phyloP scores from a whole-genome alignment of 805 yeast species.

The Barnettozyma vustinii region DNA sequence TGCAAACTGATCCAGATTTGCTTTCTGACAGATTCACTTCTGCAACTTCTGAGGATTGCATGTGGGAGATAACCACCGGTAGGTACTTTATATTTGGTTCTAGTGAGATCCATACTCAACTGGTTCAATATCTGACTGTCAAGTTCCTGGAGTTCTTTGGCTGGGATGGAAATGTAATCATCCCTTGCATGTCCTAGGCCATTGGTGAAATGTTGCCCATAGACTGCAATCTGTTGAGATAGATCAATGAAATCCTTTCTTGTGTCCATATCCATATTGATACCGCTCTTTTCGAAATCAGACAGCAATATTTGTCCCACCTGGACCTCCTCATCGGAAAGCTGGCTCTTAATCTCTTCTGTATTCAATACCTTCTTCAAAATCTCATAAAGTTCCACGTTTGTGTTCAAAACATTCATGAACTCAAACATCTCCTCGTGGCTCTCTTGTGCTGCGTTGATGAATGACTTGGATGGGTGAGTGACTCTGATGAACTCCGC shows the following conservation, averaged over 20 bases:
- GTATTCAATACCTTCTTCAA: constrained; percentile 50
- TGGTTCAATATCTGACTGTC: constrained; percentile 22
- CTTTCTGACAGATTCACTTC: constrained; percentile 51
- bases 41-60: constrained; percentile 54
- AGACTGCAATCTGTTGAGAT: constrained; percentile 73
- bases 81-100: constrained; percentile 45
- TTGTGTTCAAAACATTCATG: constrained; percentile 89
- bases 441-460: constrained; percentile 77
- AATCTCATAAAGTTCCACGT: constrained; percentile 59
- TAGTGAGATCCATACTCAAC: constrained; percentile 31
- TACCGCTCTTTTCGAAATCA: constrained; percentile 89
- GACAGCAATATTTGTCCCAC: constrained; percentile 77
- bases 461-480: constrained; percentile 71
- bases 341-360: constrained; percentile 22
- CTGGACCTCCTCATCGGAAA: constrained; percentile 70
- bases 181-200: constrained; percentile 19
- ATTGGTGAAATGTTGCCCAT: constrained; percentile 68
- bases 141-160: constrained; percentile 18
- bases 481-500: constrained; percentile 88
- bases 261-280: constrained; percentile 61
- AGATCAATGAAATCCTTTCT: constrained; percentile 67
- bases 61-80: constrained; percentile 61
- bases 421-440: constrained; percentile 88
- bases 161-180: constrained; percentile 19
- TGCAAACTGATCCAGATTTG: constrained; percentile 73